Percentiles rank a stretch among this genome's conserved stretches.
phyloP scores from a whole-genome alignment of 1,139 yeast genomes.

The Suhomyces ambrosiae region DNA sequence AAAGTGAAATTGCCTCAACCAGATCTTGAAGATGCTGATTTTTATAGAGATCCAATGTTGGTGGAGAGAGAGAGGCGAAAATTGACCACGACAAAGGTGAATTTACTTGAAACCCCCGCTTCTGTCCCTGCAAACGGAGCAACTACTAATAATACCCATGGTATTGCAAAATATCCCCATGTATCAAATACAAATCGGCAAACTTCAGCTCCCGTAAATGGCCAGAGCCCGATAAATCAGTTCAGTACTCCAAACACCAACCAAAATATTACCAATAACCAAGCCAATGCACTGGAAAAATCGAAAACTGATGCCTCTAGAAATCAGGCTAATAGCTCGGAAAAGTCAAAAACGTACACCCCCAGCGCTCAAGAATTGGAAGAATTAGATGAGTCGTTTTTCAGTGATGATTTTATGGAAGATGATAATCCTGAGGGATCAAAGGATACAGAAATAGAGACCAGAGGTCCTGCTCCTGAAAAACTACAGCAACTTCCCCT shows the following conservation, averaged over 20 bases:
- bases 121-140: too few species aligned
- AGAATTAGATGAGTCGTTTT: slow-evolving; percentile 66
- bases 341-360: slow-evolving; percentile 13
- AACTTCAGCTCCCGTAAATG: too few species aligned
- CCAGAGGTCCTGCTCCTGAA: not conserved
- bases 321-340: slow-evolving; percentile 2
- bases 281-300: slow-evolving; percentile 6
- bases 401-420: slow-evolving; percentile 57
- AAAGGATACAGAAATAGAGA: not conserved
- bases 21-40: slow-evolving; percentile 51
- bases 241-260: too few species aligned
- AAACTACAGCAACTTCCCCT: slow-evolving; percentile 17
- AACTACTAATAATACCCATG: too few species aligned
- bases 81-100: slow-evolving; percentile 14
- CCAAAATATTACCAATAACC: not conserved
- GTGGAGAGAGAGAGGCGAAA: slow-evolving; percentile 32
- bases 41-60: slow-evolving; percentile 42
- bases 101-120: slow-evolving; percentile 14
- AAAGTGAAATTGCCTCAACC: slow-evolving; percentile 55
- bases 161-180: too few species aligned
- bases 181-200: too few species aligned
- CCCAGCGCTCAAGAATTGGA: slow-evolving; percentile 30
- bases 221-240: too few species aligned
- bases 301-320: slow-evolving; percentile 6
- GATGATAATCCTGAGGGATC: slow-evolving; percentile 8